Conservation (phyloP, 2,329 filamentous ascomycete species). For the Elsinoe perseae region DNA sequence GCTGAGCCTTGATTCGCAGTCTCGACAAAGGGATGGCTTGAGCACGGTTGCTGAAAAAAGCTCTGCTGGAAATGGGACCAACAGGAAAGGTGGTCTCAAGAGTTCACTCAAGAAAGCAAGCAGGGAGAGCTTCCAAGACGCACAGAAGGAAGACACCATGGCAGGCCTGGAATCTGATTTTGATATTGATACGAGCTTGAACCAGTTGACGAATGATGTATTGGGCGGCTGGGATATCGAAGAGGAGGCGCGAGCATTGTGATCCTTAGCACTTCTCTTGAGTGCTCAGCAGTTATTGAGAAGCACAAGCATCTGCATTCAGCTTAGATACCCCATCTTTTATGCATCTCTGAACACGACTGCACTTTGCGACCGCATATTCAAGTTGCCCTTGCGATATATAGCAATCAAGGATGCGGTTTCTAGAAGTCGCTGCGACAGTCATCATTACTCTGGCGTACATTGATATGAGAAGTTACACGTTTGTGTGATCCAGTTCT, state of each 20-base stretch:
- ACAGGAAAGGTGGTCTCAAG: background rate
- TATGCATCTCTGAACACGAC: background rate
- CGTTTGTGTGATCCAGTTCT: too few relatives aligned
- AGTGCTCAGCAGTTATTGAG: background rate
- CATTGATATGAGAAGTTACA: too few relatives aligned
- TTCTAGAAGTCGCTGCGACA: too few relatives aligned
- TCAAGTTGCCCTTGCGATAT: too few relatives aligned
- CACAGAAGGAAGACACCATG: slow-evolving; percentile 6
- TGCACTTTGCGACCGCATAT: background rate
- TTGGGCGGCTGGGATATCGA: slow-evolving; percentile 13
- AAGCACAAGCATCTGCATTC: background rate
- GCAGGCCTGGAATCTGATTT: background rate
- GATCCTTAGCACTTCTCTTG: too few relatives aligned
- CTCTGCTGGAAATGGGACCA: background rate
- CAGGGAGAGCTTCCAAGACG: slow-evolving; percentile 6
- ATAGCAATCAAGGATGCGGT: too few relatives aligned
- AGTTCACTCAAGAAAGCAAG: slow-evolving; percentile 7
- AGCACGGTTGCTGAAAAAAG: background rate
- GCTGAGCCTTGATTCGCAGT: background rate
- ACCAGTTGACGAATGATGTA: slow-evolving; percentile 2
- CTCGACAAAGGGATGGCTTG: background rate
- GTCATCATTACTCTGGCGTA: too few relatives aligned
- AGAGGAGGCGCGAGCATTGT: background rate
- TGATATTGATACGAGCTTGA: slow-evolving; percentile 4
- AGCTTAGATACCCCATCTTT: background rate